Percentiles rank a stretch among this genome's conserved stretches.
Evolutionary conservation across 1,284 basidiomycete species (phyloP).

Genomic region (Tremellales sp.): DNA sequence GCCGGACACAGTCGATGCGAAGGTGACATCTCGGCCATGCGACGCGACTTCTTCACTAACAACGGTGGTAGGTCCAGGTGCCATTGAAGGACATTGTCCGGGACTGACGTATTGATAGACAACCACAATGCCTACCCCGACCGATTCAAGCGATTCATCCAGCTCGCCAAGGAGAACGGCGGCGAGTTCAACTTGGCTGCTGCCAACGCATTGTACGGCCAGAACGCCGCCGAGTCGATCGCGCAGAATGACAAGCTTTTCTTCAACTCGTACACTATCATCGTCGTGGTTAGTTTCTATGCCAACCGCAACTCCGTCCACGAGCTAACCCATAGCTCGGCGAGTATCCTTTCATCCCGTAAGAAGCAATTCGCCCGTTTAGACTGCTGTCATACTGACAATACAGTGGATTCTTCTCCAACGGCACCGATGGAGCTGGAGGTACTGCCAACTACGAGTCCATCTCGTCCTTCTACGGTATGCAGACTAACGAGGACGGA

Average conservation of each 20-base stretch:
- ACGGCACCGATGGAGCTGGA: slow-evolving; percentile 11
- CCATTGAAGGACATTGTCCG: too few relatives aligned
- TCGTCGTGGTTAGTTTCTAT: slow-evolving; percentile 5
- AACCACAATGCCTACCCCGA: slow-evolving; percentile 15
- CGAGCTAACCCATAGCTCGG: slow-evolving; percentile 5
- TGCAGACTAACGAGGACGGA: slow-evolving; percentile 9
- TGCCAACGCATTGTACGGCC: slow-evolving; percentile 8
- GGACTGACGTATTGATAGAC: too few relatives aligned
- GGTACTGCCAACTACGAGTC: slow-evolving; percentile 12
- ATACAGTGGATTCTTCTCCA: slow-evolving; percentile 11
- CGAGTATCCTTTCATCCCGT: slow-evolving; percentile 10
- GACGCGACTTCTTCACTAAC: slow-evolving; percentile 10
- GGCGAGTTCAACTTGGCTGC: slow-evolving; percentile 13
- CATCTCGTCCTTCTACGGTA: slow-evolving; percentile 13
- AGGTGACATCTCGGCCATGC: slow-evolving; percentile 12
- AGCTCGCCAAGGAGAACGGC: slow-evolving; percentile 12
- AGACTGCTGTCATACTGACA: slow-evolving; percentile 4
- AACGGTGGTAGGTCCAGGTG: neutral
- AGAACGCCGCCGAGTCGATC: slow-evolving; percentile 14
- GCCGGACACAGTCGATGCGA: slow-evolving; percentile 17
- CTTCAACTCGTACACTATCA: slow-evolving; percentile 8
- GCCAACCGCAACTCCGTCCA: too few relatives aligned
- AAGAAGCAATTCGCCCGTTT: neutral
- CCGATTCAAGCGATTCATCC: slow-evolving; percentile 12
- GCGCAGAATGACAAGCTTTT: slow-evolving; percentile 15